phyloP scores from a whole-genome alignment of 441 rosid species.

The Manihot esculenta region DNA sequence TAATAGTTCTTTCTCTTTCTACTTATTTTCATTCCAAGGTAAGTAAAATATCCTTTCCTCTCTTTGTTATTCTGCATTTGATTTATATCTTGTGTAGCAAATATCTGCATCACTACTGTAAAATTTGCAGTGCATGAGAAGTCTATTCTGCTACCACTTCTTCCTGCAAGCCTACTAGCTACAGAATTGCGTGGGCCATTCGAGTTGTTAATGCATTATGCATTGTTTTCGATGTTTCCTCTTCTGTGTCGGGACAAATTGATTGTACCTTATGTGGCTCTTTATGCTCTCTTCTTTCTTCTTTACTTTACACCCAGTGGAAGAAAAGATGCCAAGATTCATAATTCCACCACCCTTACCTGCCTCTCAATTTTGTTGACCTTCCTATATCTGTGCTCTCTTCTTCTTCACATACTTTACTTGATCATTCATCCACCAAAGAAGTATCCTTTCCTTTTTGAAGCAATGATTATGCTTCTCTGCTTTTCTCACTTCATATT shows the following conservation, averaged over 20 bases:
- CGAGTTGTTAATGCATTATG: slow-evolving; percentile 56
- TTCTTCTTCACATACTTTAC: slow-evolving; percentile 63
- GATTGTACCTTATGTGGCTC: slow-evolving; percentile 55
- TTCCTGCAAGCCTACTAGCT: slow-evolving; percentile 60
- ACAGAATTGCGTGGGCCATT: slow-evolving; percentile 53
- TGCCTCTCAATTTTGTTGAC: slow-evolving; percentile 19
- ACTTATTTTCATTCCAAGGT: slow-evolving; percentile 91
- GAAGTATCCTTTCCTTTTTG: slow-evolving; percentile 16
- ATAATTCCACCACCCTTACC: slow-evolving; percentile 21
- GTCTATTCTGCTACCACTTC: no score
- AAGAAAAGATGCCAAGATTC: slow-evolving; percentile 17
- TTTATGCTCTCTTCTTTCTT: slow-evolving; percentile 51
- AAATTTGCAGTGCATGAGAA: slow-evolving; percentile 72
- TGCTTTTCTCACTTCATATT: slow-evolving; percentile 63
- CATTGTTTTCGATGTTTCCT: slow-evolving; percentile 81
- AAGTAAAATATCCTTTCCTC: slow-evolving; percentile 11
- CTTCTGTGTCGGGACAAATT: slow-evolving; percentile 77
- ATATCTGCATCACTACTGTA: slow-evolving; percentile 3
- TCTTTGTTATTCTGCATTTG: not conserved
- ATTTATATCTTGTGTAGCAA: slow-evolving; percentile 3
- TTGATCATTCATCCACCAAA: slow-evolving; percentile 12
- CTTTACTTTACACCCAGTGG: slow-evolving; percentile 45
- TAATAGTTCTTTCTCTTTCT: slow-evolving; percentile 82
- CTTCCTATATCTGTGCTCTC: slow-evolving; percentile 44
- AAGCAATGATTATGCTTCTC: slow-evolving; percentile 79